Conservation (phyloP, 169 alveolate genomes). For the Plasmodium cynomolgi region DNA sequence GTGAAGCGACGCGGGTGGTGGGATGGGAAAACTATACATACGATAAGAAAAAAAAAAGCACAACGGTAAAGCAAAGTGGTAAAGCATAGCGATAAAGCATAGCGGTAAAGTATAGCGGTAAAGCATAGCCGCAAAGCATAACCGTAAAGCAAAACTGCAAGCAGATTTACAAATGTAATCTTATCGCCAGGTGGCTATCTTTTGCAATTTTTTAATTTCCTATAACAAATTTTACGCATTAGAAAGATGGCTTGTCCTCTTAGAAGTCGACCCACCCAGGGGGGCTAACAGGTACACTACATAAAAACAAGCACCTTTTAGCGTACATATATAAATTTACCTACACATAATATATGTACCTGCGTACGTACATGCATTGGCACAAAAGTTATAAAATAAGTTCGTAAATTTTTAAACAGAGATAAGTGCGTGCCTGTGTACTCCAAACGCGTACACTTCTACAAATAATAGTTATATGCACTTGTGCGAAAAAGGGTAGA, state of each 20-base stretch:
- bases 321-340: background rate
- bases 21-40: background rate
- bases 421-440: background rate
- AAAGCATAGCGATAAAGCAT: background rate
- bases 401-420: background rate
- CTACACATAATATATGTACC: background rate
- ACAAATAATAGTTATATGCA: background rate
- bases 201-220: background rate
- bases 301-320: background rate
- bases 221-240: background rate
- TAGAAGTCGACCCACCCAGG: background rate
- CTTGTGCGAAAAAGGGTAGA: background rate
- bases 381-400: background rate
- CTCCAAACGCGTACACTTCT: background rate
- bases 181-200: background rate
- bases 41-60: background rate
- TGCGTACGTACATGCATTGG: background rate
- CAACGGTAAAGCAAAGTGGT: background rate
- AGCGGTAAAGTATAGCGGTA: background rate
- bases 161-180: background rate
- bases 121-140: background rate
- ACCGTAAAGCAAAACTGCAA: background rate
- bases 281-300: background rate
- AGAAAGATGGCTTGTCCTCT: background rate
- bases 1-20: background rate